Evolutionary conservation across 768 basidiomycete species (phyloP), one percentile per base, ranked within the genome.

Genomic region (Sutorius australiensis): DNA sequence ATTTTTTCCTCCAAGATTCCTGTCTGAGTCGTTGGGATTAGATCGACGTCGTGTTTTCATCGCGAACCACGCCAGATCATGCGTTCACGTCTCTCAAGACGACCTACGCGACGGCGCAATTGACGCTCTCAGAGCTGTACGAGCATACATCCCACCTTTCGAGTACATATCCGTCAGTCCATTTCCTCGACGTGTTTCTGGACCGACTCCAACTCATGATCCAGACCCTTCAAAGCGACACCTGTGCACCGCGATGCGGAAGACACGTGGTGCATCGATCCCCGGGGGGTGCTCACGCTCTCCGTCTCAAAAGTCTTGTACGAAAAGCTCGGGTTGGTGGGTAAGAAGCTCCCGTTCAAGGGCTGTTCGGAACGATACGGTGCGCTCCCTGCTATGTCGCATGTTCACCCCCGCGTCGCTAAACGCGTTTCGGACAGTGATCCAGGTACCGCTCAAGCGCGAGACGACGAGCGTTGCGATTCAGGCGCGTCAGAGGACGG

Each of bases 191-290:
- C 36, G 11, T 1, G 19, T 24, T 24, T 34, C 24, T 17, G 7
- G 14, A 34, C 33, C 24, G 34, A n/a, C 43, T 40, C 21, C 33
- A 31, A 24, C 24, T 31, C 19, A 24, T 37, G 30, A 53, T 33
- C 34, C 43, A 81, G 79, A 28, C 58, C 62, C 5, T 58, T 80
- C 38, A 67, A 74, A 30, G 69, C 75, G 36, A 52, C 80, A 28
- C 62, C 65, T 9, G 42, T 65, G 53, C 53, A 62, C 4, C 58
- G 67, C 24, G 61, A 63, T 24, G 58, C 63, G 6, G 79, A 82
- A 30, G 86, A 87, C 54, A 75, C 75, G 2, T 90, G 89, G 88
- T 86, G 84, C 60, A 72, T 88, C 50, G 86, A 89, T 60, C 72
- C 76, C 3, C 78, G 83, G 16, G 82, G 83, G 4, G 58, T 82